These are phyloP conservation scores for Trametes polyzona DNA, from an alignment of 1,284 basidiomycete genomes.

Conservation along the genomic window DNA sequence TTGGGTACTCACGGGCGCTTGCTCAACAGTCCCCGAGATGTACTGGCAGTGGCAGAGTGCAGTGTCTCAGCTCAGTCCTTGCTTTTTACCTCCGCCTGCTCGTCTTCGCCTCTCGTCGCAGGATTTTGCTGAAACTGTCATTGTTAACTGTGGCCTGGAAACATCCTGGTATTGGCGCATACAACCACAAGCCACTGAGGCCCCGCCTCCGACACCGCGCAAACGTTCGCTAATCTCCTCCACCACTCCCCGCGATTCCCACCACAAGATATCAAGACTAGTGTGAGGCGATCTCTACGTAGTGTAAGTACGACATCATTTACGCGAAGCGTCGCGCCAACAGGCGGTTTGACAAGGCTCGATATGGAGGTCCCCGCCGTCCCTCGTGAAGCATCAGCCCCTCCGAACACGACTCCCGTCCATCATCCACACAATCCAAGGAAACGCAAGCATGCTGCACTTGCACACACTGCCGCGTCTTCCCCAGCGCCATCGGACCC, in stretches of 20 bases:
- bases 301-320: constrained; percentile 4
- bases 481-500: constrained; percentile 53
- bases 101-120: too few species aligned
- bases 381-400: constrained; percentile 44
- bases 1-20: too few species aligned
- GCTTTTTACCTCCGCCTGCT: too few species aligned
- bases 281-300: not conserved
- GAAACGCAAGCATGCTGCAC: constrained; percentile 47
- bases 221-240: too few species aligned
- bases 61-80: too few species aligned
- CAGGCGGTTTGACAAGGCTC: constrained; percentile 23
- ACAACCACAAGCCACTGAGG: too few species aligned
- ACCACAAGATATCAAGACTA: not conserved
- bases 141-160: too few species aligned
- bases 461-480: constrained; percentile 39
- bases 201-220: not conserved
- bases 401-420: constrained; percentile 31
- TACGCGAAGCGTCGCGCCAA: constrained; percentile 6
- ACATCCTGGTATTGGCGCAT: too few species aligned
- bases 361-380: constrained; percentile 33
- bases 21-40: too few species aligned
- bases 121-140: too few species aligned
- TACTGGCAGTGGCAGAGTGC: too few species aligned
- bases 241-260: too few species aligned
- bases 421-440: constrained; percentile 24